A percentile compares a stretch with the other conserved stretches of the same genome.
Evolutionary conservation across 208 protist species (phyloP).

Genomic region (Kentomonas sorsogonicus): DNA sequence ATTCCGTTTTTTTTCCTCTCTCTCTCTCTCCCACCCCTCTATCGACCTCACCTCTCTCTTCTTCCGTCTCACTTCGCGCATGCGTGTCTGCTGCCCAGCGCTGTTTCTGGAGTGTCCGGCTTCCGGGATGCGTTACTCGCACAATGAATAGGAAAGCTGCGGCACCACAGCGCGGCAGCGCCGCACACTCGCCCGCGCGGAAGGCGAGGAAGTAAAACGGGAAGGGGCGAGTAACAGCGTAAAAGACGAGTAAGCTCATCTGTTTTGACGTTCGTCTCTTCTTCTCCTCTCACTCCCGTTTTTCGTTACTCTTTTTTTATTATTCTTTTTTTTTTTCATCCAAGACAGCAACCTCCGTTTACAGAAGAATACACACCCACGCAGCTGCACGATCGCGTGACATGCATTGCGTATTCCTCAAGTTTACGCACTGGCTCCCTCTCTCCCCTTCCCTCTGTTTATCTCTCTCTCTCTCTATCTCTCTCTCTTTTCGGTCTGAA

Average conservation of each 20-base stretch:
- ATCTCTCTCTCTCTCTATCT: conserved; percentile 5
- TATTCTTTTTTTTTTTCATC: background rate
- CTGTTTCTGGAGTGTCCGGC: no score
- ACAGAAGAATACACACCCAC: background rate
- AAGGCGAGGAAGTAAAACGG: background rate
- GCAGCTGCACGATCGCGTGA: background rate
- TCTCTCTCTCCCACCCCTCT: no score
- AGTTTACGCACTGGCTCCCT: no score
- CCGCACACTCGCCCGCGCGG: background rate
- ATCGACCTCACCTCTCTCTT: no score
- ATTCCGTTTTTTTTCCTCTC: background rate
- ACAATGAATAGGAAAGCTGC: no score
- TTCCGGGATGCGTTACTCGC: no score
- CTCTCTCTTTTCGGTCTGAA: conserved; percentile 9
- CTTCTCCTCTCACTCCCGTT: background rate
- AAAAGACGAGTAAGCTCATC: no score
- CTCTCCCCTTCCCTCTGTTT: conserved; percentile 1
- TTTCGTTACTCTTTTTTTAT: background rate
- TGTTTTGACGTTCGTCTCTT: background rate
- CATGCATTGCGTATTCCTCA: background rate
- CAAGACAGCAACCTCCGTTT: no score
- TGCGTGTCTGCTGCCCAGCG: no score
- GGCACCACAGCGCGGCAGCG: no score
- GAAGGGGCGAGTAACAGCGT: no score
- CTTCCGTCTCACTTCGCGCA: no score